Base-by-base conservation (phyloP, 805 yeast genomes). In the Candida vartiovaarae region DNA sequence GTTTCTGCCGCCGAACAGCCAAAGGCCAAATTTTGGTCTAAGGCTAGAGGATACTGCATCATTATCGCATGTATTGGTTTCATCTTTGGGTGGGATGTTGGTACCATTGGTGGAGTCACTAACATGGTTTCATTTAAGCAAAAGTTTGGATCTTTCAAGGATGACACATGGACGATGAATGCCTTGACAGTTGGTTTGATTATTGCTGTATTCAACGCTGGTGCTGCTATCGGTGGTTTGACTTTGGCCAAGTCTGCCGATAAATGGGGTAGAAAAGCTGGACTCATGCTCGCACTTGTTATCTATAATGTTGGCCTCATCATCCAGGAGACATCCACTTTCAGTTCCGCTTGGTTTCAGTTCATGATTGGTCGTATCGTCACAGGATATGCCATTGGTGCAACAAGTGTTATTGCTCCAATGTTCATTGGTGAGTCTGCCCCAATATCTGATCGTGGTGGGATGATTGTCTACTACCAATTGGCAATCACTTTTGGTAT, bases 301-400 rank as follows among this genome's bases (percentile, higher is more conserved):
- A 68, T 82, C 42, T 81, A 80, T 61, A 70, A 76, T 43, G 67
- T 78, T 38, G 89, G 88, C 54, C 71, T 78, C 40, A 56, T 78
- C 36, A 68, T 82, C 47, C 86, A 80, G 64, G 78, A 78, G 44
- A 62, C 82, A 24, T 68, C 84, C 8, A 51, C 50, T 6, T 15
- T 36, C 6, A 34, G 52, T 29, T 45, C 60, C 35, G 62, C 66
- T 29, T 82, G 87, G 87, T 74, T 71, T 56, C 87, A 81, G 61
- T 71, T 75, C 54, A 71, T 78, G 50, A 66, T 80, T 52, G 87
- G 87, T 38, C 71, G 88, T 66, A 71, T 69, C 36, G 60, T 83
- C 41, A 76, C 87, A 24, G 95, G 95, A 40, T 52, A 83, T 8
- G 85, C 88, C 40, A 84, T 86, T 47, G 95, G 95, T 50, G 75